Percentiles rank a stretch among this genome's conserved stretches.
Evolutionary conservation across 2,329 filamentous ascomycete genomes (phyloP).

Genomic region (Aspergillus neotritici): DNA sequence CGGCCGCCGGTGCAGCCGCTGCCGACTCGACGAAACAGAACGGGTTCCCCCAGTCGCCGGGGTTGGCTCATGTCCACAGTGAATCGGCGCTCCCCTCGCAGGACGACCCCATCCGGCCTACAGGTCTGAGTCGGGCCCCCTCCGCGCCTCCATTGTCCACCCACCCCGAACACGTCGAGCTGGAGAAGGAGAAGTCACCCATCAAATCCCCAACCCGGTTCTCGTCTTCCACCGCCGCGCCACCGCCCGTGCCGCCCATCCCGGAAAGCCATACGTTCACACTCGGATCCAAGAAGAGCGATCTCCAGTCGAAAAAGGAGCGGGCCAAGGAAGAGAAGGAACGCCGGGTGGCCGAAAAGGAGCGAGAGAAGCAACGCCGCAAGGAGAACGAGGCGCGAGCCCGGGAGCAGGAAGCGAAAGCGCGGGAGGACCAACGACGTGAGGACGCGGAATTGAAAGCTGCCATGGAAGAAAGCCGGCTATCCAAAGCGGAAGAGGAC

Average conservation of each 20-base stretch:
- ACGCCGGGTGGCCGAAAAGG: slow-evolving; percentile 45
- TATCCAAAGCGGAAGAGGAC: slow-evolving; percentile 53
- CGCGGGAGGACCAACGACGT: slow-evolving; percentile 44
- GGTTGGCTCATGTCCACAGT: slow-evolving; percentile 37
- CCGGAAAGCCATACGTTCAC: slow-evolving; percentile 29
- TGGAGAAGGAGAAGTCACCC: slow-evolving; percentile 12
- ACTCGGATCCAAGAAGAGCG: slow-evolving; percentile 54
- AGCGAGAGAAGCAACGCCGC: slow-evolving; percentile 49
- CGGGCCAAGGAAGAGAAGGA: slow-evolving; percentile 53
- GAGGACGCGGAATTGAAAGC: slow-evolving; percentile 58
- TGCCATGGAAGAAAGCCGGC: slow-evolving; percentile 62
- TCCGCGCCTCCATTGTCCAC: slow-evolving; percentile 46
- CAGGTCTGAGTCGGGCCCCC: slow-evolving; percentile 34
- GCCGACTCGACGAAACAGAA: slow-evolving; percentile 44
- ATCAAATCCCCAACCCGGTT: slow-evolving; percentile 20
- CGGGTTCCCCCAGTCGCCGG: slow-evolving; percentile 26
- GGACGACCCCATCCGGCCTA: slow-evolving; percentile 31
- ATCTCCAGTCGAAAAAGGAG: slow-evolving; percentile 65
- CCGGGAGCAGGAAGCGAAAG: slow-evolving; percentile 47
- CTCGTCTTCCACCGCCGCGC: background rate
- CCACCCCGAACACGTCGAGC: slow-evolving; percentile 28
- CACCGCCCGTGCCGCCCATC: slow-evolving; percentile 26
- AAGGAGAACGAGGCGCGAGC: slow-evolving; percentile 52
- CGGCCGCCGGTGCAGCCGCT: slow-evolving; percentile 30
- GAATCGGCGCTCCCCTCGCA: slow-evolving; percentile 31